Percentiles rank a stretch among this genome's conserved stretches.
Evolutionary conservation across 2,329 filamentous ascomycete species (phyloP).

Genomic region (Pyrenophora teres): DNA sequence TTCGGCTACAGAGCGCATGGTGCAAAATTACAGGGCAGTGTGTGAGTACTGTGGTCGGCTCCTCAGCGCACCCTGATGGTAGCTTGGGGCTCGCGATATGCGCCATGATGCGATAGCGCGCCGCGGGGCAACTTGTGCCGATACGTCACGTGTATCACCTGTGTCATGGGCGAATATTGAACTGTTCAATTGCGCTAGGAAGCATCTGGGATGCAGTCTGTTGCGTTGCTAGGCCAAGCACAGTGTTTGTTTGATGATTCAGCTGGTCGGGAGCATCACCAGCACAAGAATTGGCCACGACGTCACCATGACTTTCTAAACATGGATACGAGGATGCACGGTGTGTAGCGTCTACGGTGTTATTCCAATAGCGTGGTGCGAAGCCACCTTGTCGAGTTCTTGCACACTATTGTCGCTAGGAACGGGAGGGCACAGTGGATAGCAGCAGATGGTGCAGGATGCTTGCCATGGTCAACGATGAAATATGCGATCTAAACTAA

Average conservation of each 20-base stretch:
- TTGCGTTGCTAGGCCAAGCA: conserved; percentile 2
- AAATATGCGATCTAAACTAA: background rate
- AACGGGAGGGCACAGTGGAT: conserved; percentile 4
- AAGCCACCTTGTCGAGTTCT: background rate
- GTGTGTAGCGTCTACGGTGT: conserved; percentile 3
- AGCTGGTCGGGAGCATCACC: background rate
- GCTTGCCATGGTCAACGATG: too few species aligned
- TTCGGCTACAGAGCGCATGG: conserved; percentile 41
- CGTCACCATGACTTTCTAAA: conserved; percentile 2
- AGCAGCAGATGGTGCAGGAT: too few species aligned
- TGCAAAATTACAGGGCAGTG: conserved; percentile 12
- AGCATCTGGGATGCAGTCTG: background rate
- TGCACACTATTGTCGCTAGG: background rate
- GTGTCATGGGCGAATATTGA: background rate
- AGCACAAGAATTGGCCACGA: conserved; percentile 4
- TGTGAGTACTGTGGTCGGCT: conserved; percentile 15
- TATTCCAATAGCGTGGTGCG: conserved; percentile 1
- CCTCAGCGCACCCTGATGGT: conserved; percentile 41
- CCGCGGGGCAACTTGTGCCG: conserved; percentile 23
- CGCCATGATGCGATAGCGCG: conserved; percentile 21
- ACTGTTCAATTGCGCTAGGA: background rate
- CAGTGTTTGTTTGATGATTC: conserved; percentile 1
- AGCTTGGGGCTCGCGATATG: conserved; percentile 14
- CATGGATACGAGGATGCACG: conserved; percentile 3
- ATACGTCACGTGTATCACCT: conserved; percentile 15